These are phyloP conservation scores for Verruconis gallopava DNA, from an alignment of 2,329 filamentous ascomycete genomes.

Conservation along the genomic window DNA sequence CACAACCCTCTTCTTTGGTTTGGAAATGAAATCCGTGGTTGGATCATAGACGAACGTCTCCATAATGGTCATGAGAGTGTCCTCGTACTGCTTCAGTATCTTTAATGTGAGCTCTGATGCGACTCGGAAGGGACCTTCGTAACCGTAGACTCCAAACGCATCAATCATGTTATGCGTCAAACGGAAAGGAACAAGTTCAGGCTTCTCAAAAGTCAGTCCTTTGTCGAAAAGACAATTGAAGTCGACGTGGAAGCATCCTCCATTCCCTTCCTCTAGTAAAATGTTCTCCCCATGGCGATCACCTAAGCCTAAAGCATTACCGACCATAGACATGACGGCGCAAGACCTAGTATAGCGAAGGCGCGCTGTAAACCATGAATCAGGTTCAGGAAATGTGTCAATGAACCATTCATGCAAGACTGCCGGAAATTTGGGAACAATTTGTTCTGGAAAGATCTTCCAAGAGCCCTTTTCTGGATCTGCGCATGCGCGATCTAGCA, in stretches of 20 bases:
- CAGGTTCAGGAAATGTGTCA: slow-evolving; percentile 85
- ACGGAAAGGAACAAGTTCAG: slow-evolving; percentile 89
- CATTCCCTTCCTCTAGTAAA: slow-evolving; percentile 82
- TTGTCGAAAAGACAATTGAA: slow-evolving; percentile 99
- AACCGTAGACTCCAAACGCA: slow-evolving; percentile 88
- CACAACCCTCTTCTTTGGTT: slow-evolving; percentile 33
- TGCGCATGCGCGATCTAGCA: slow-evolving; percentile 52
- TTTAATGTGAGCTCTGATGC: slow-evolving; percentile 80
- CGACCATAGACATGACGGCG: slow-evolving; percentile 99
- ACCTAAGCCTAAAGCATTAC: slow-evolving; percentile 81
- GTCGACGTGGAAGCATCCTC: slow-evolving; percentile 92
- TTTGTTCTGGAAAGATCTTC: slow-evolving; percentile 55
- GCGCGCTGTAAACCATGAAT: slow-evolving; percentile 80
- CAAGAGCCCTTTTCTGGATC: slow-evolving; percentile 42
- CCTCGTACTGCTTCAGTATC: slow-evolving; percentile 79
- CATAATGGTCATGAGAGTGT: slow-evolving; percentile 92
- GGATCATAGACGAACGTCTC: slow-evolving; percentile 97
- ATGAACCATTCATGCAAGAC: slow-evolving; percentile 92
- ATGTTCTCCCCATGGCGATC: slow-evolving; percentile 98
- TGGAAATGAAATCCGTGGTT: slow-evolving; percentile 76
- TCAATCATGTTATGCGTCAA: slow-evolving; percentile 98
- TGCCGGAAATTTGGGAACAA: slow-evolving; percentile 58
- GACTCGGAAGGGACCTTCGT: slow-evolving; percentile 81
- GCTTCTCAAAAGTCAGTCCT: slow-evolving; percentile 85
- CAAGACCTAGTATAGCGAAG: slow-evolving; percentile 84